Evolutionary conservation across 1,139 yeast species (phyloP), one percentile per base, ranked within the genome.

Genomic region (Ogataea hybrid): DNA sequence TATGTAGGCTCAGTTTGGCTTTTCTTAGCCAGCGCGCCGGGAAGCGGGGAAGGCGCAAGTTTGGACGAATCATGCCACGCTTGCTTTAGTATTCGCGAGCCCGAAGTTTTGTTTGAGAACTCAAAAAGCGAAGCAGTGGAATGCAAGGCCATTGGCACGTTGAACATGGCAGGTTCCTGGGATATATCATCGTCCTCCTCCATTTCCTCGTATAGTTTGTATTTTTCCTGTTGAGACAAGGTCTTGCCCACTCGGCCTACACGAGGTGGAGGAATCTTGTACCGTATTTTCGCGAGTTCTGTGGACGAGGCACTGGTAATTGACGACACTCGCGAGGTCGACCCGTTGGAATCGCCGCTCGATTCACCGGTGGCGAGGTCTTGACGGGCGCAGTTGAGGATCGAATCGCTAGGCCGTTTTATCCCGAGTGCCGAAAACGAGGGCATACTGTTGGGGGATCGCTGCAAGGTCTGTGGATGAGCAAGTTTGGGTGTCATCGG

Each of bases 131-230:
- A 55, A 8, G 63, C 57, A 0, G 72, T 65, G 2, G 70, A 62
- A 7, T 59, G 51, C 10, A 68, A 61, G 0, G 78, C 71, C 54
- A 64, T 65, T 5, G 79, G 79, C 7, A 73, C 73, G 47, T 73
- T 72, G 66, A 71, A 73, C 41, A 71, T 68, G 15, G 65, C 42
- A 0, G 68, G 59, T 37, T 66, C 68, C 35, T 64, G 69, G 11
- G 65, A 56, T 12, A 64, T 49, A 16, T 61, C 62, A 37, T 65
- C 65, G 37, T 65, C 68, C 6, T 58, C 54, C 27, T 63, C 67
- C 35, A 65, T 58, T 17, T 70, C 72, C 21, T 73, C 78, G 50
- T 66, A 73, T 16, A 62, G 57, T 48, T 69, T 67, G 39, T 69
- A 71, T 42, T 67, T 67, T 41, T 63, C 65, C 32, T 52, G 15